These are phyloP conservation scores for Aureobasidium sp. DNA, from an alignment of 2,329 filamentous ascomycete genomes.

Conservation along the genomic window DNA sequence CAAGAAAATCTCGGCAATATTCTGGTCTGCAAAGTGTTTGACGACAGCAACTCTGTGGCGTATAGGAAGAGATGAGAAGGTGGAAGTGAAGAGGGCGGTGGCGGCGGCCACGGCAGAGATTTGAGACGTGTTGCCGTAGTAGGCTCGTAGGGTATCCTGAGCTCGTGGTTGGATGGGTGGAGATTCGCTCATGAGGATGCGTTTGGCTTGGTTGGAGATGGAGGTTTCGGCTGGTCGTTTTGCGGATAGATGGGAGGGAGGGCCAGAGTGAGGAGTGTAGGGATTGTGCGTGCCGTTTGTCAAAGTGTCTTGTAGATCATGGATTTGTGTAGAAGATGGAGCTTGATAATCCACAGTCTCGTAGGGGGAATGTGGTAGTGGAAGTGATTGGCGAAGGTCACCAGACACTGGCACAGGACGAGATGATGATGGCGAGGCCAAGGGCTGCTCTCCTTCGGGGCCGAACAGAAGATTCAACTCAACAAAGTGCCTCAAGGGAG, in stretches of 20 bases:
- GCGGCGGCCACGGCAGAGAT: neutral
- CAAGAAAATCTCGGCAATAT: neutral
- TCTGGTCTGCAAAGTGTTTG: too few species aligned
- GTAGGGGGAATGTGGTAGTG: neutral
- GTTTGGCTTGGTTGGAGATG: neutral
- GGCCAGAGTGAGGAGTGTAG: neutral
- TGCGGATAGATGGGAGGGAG: neutral
- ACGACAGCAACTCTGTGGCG: neutral
- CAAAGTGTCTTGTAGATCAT: neutral
- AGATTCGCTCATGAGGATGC: neutral
- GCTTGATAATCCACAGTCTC: neutral
- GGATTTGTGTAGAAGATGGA: neutral
- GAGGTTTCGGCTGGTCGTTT: neutral
- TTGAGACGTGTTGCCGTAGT: neutral
- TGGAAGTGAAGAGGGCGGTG: neutral
- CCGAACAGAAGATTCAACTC: conserved; percentile 1
- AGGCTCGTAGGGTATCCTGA: neutral
- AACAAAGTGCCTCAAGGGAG: neutral
- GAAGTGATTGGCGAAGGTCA: neutral
- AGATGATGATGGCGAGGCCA: neutral
- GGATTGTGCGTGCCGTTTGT: neutral
- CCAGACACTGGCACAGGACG: neutral
- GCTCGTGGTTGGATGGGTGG: neutral
- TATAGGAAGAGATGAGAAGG: neutral
- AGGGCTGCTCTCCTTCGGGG: neutral